Percentiles rank a stretch among this genome's conserved stretches.
These are phyloP conservation scores for Irpex sp. DNA, from an alignment of 1,284 basidiomycete species.

Conservation along the genomic window DNA sequence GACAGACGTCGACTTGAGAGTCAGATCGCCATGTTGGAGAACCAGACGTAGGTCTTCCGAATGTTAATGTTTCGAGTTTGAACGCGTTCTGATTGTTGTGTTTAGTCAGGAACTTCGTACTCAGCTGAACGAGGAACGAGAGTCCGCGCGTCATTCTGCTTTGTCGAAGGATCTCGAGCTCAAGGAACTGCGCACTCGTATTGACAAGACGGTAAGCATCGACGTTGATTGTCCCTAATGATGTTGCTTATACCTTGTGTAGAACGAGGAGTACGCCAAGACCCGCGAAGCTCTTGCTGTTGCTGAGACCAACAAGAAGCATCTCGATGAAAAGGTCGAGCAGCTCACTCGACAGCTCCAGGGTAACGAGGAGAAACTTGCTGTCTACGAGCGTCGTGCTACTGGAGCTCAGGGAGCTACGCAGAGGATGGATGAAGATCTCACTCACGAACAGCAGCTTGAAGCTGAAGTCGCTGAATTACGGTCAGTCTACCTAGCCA, in stretches of 20 bases:
- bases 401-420: constrained; percentile 29
- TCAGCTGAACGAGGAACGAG: constrained; percentile 79
- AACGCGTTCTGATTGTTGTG: no score
- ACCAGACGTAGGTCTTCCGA: constrained; percentile 58
- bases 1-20: constrained; percentile 78
- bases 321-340: constrained; percentile 75
- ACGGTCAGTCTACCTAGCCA: constrained; percentile 44
- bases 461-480: constrained; percentile 84
- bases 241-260: constrained; percentile 1
- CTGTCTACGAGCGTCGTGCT: constrained; percentile 79
- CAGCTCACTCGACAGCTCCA: constrained; percentile 71
- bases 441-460: constrained; percentile 74
- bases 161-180: constrained; percentile 81
- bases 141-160: constrained; percentile 66
- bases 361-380: constrained; percentile 78
- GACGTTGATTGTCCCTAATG: not conserved
- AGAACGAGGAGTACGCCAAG: constrained; percentile 65
- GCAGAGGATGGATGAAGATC: constrained; percentile 36
- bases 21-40: constrained; percentile 76
- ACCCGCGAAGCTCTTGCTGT: constrained; percentile 72
- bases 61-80: no score
- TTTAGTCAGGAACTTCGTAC: constrained; percentile 68
- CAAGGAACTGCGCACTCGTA: constrained; percentile 69
- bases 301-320: constrained; percentile 78
- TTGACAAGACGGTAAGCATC: constrained; percentile 70